Evolutionary conservation across 805 yeast species (phyloP).

Genomic region (Kuraishia ogatae): DNA sequence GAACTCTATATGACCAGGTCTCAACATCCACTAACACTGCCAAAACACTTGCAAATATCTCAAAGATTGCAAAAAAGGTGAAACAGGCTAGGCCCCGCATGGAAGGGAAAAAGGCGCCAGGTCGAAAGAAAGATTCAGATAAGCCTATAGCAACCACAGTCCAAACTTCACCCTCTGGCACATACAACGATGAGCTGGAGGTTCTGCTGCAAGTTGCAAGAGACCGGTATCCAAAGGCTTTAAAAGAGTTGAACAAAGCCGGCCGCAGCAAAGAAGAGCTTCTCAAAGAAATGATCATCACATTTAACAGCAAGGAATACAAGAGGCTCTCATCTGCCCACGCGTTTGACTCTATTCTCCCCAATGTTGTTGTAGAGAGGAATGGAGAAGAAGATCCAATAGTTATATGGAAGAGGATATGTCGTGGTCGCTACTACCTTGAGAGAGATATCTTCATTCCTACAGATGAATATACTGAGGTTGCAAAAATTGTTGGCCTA

Average conservation of each 20-base stretch:
- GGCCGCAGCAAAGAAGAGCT: conserved; percentile 40
- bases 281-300: conserved; percentile 38
- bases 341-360: conserved; percentile 9
- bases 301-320: conserved; percentile 25
- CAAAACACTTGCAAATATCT: background rate
- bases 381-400: conserved; percentile 27
- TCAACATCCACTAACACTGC: background rate
- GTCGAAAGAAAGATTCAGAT: background rate
- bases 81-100: background rate
- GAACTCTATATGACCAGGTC: background rate
- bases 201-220: conserved; percentile 10
- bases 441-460: conserved; percentile 49
- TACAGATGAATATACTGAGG: conserved; percentile 29
- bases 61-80: background rate
- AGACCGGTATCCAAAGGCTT: conserved; percentile 7
- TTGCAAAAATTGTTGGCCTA: conserved; percentile 25
- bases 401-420: conserved; percentile 43
- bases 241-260: conserved; percentile 25
- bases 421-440: conserved; percentile 38
- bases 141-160: background rate
- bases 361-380: conserved; percentile 12
- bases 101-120: background rate
- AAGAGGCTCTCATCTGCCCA: conserved; percentile 19
- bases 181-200: background rate
- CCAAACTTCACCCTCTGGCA: background rate